Conservation (phyloP, 2,329 filamentous ascomycete genomes). For the Helotiales sp. region DNA sequence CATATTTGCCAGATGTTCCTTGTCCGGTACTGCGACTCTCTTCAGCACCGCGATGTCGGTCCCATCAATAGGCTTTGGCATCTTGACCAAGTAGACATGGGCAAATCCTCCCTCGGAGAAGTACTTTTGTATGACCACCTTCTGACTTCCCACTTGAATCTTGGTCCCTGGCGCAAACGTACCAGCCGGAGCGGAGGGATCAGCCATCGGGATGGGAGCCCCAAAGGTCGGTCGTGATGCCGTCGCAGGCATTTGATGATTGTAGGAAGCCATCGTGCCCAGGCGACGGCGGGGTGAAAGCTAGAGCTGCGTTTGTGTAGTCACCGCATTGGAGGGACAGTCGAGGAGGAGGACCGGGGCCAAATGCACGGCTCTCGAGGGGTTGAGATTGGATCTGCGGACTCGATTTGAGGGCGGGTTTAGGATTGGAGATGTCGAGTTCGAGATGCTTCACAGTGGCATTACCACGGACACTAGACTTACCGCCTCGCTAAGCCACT, state of each 20-base stretch:
- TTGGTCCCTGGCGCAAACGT: conserved; percentile 94
- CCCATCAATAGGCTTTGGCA: conserved; percentile 56
- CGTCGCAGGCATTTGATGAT: conserved; percentile 38
- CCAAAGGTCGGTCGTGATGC: conserved; percentile 47
- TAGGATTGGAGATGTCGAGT: conserved; percentile 7
- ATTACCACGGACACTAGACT: neutral
- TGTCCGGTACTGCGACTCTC: conserved; percentile 94
- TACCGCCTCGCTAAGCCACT: conserved; percentile 4
- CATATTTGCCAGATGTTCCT: conserved; percentile 92
- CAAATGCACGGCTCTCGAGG: conserved; percentile 3
- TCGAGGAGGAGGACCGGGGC: conserved; percentile 5
- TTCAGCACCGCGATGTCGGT: conserved; percentile 47
- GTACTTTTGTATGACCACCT: conserved; percentile 94
- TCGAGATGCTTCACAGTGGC: conserved; percentile 7
- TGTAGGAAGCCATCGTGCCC: conserved; percentile 42
- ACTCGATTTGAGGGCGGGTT: conserved; percentile 3
- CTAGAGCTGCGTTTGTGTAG: conserved; percentile 16
- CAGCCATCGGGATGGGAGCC: conserved; percentile 41
- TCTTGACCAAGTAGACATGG: conserved; percentile 93
- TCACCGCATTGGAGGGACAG: conserved; percentile 34
- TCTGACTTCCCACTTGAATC: conserved; percentile 91
- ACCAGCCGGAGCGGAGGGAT: conserved; percentile 62
- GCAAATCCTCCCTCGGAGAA: conserved; percentile 97
- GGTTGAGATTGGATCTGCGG: neutral
- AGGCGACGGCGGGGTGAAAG: conserved; percentile 20